Conservation (phyloP, 2,329 filamentous ascomycete species). For the Botrytis sinoallii region DNA sequence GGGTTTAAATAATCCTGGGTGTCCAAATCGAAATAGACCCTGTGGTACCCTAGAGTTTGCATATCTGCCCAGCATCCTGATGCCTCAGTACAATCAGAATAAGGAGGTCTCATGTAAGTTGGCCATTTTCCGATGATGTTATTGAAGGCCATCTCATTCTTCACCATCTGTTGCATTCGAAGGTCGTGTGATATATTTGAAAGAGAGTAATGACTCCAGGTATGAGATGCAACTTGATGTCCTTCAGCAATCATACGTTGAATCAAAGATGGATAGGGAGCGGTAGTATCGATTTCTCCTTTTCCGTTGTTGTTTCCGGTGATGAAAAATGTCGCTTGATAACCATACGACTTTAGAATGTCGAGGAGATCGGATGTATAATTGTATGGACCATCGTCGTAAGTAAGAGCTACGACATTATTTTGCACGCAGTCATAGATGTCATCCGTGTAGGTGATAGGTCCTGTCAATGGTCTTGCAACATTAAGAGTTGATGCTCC, state of each 20-base stretch:
- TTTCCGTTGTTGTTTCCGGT: constrained; percentile 52
- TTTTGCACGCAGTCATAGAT: constrained; percentile 53
- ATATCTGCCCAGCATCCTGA: constrained; percentile 39
- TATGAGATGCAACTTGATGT: constrained; percentile 59
- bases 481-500: constrained; percentile 53
- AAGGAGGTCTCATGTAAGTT: constrained; percentile 50
- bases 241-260: constrained; percentile 35
- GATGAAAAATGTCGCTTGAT: constrained; percentile 67
- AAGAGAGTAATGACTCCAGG: constrained; percentile 50
- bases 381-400: constrained; percentile 62
- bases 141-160: constrained; percentile 52
- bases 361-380: constrained; percentile 65
- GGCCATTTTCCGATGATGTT: constrained; percentile 53
- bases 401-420: constrained; percentile 62
- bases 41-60: constrained; percentile 44
- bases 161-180: constrained; percentile 47
- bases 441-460: constrained; percentile 53
- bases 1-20: constrained; percentile 49
- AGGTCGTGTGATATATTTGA: constrained; percentile 42
- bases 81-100: constrained; percentile 36
- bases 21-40: constrained; percentile 49
- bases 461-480: constrained; percentile 49
- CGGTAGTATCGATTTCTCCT: constrained; percentile 38
- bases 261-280: constrained; percentile 47
- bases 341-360: constrained; percentile 54